Conservation (phyloP, 2,329 filamentous ascomycete species). For the Fusarium kyushuense region DNA sequence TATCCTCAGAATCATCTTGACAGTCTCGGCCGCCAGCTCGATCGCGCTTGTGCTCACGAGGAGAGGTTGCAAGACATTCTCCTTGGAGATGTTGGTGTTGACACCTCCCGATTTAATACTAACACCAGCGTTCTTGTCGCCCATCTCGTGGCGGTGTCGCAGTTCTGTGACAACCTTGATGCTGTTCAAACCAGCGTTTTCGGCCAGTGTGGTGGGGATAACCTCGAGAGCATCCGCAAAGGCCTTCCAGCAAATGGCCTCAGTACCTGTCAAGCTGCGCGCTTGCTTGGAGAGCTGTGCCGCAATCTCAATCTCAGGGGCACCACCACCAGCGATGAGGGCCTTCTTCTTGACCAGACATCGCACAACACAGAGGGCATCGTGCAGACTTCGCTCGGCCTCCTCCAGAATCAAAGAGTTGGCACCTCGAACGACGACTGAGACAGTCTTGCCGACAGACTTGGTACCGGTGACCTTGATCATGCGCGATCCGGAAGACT, state of each 20-base stretch:
- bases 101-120: conserved; percentile 98
- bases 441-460: conserved; percentile 86
- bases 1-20: conserved; percentile 88
- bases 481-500: conserved; percentile 88
- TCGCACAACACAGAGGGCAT: conserved; percentile 96
- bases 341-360: conserved; percentile 99
- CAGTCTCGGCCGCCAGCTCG: conserved; percentile 96
- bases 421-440: conserved; percentile 92
- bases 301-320: conserved; percentile 95
- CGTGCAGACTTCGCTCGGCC: conserved; percentile 95
- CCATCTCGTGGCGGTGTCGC: conserved; percentile 92
- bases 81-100: conserved; percentile 95
- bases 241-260: conserved; percentile 98
- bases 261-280: conserved; percentile 86
- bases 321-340: conserved; percentile 96
- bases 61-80: conserved; percentile 96
- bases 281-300: conserved; percentile 85
- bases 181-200: conserved; percentile 97
- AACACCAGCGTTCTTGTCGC: conserved; percentile 95
- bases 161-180: conserved; percentile 99
- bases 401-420: conserved; percentile 96
- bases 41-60: conserved; percentile 98
- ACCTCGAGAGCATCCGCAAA: conserved; percentile 98
- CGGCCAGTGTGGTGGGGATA: conserved; percentile 93
- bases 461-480: conserved; percentile 96